A percentile compares a stretch with the other conserved stretches of the same genome.
These are phyloP conservation scores for Hibiscus trionum DNA, from an alignment of 345 rosid species.

Conservation along the genomic window DNA sequence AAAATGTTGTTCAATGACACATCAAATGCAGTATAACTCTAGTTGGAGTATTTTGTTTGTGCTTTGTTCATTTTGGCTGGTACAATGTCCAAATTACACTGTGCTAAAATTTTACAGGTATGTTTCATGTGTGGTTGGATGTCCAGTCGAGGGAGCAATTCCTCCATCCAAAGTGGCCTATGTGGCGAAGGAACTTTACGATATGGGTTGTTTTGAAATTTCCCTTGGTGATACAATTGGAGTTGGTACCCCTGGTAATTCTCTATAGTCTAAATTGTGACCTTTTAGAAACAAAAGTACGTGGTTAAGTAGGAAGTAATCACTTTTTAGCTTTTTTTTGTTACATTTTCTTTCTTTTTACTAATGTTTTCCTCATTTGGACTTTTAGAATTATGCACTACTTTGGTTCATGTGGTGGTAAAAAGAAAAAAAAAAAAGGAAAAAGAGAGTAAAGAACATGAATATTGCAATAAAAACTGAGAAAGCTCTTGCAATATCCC, in stretches of 20 bases:
- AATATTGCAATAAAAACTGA: background rate
- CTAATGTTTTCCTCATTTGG: background rate
- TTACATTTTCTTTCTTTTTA: background rate
- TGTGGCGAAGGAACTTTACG: conserved; percentile 81
- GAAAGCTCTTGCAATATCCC: background rate
- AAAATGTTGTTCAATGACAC: background rate
- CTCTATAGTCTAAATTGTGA: background rate
- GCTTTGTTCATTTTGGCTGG: background rate
- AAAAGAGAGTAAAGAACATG: background rate
- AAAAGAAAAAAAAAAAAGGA: too few species aligned
- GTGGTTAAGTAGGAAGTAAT: background rate
- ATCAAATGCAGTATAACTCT: background rate
- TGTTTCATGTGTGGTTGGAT: conserved; percentile 88
- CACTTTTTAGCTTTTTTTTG: background rate
- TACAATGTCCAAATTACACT: conserved; percentile 6
- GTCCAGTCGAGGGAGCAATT: conserved; percentile 79
- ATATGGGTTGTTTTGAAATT: conserved; percentile 95
- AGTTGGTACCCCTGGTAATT: conserved; percentile 85
- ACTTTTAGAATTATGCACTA: background rate
- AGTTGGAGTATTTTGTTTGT: background rate
- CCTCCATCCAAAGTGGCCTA: conserved; percentile 73
- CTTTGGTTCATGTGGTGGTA: background rate
- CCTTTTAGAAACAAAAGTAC: background rate
- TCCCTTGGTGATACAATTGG: conserved; percentile 88
- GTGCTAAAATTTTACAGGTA: conserved; percentile 41